phyloP scores from a whole-genome alignment of 129 eudicot genomes.

The Dittrichia graveolens region DNA sequence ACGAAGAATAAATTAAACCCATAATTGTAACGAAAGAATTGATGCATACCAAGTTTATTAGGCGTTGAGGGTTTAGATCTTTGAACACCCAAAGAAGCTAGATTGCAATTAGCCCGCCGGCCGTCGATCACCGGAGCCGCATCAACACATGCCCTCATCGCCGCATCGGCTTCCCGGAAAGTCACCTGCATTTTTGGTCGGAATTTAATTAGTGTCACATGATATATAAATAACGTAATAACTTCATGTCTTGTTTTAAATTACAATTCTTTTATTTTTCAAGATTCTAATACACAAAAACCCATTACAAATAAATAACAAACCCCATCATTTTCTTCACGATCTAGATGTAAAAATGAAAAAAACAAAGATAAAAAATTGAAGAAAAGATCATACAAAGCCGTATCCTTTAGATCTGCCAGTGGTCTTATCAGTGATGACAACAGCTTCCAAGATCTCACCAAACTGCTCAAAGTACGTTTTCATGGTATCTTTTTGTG shows the following conservation, averaged over 20 bases:
- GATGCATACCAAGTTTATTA: slow-evolving; percentile 62
- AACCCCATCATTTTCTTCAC: neutral
- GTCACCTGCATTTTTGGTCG: slow-evolving; percentile 62
- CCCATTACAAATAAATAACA: slow-evolving; percentile 6
- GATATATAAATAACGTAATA: neutral
- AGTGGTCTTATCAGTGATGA: slow-evolving; percentile 86
- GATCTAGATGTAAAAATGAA: slow-evolving; percentile 17
- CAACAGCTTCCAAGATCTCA: slow-evolving; percentile 95
- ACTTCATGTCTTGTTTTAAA: neutral
- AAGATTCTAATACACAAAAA: slow-evolving; percentile 19
- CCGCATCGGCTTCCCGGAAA: slow-evolving; percentile 87
- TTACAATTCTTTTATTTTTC: neutral
- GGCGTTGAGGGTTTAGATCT: slow-evolving; percentile 96
- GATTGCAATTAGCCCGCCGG: slow-evolving; percentile 90
- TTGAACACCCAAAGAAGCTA: slow-evolving; percentile 97
- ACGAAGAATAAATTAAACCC: neutral
- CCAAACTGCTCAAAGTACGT: slow-evolving; percentile 92
- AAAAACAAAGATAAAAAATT: neutral
- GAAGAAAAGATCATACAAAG: slow-evolving; percentile 51
- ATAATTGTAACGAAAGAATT: slow-evolving; percentile 12
- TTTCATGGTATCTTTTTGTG: slow-evolving; percentile 89
- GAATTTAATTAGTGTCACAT: neutral
- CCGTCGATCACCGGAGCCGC: slow-evolving; percentile 96
- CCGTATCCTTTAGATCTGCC: slow-evolving; percentile 99
- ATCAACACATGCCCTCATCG: slow-evolving; percentile 93